phyloP scores from a whole-genome alignment of 2,329 filamentous ascomycete species.

The Fusarium annulatum region DNA sequence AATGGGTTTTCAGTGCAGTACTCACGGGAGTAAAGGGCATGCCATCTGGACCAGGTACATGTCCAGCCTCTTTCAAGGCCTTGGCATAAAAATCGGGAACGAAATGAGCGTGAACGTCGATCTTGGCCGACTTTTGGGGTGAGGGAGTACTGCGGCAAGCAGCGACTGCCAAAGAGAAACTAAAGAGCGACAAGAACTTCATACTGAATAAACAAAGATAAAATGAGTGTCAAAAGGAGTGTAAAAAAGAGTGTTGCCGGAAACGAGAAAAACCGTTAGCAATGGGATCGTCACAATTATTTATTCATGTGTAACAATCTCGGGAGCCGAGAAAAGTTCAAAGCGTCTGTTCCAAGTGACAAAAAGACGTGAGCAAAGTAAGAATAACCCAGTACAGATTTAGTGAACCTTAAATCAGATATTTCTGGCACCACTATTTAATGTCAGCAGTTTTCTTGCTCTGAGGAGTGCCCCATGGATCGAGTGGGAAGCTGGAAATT shows the following conservation, averaged over 20 bases:
- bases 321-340: background rate
- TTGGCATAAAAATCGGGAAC: conserved; percentile 11
- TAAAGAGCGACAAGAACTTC: background rate
- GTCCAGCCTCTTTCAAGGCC: conserved; percentile 1
- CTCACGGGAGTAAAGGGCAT: conserved; percentile 7
- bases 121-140: conserved; percentile 3
- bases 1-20: accelerated
- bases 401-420: accelerated
- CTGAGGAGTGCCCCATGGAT: background rate
- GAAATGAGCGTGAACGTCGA: conserved; percentile 14
- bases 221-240: background rate
- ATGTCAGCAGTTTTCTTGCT: background rate
- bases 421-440: background rate
- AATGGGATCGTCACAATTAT: background rate
- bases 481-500: background rate
- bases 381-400: accelerated
- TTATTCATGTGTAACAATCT: background rate
- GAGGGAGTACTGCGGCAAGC: conserved; percentile 1
- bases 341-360: accelerated
- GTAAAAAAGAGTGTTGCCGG: background rate
- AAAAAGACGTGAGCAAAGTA: accelerated
- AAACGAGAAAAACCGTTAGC: background rate
- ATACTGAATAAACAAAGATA: background rate
- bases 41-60: conserved; percentile 3
- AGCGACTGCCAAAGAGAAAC: background rate